Evolutionary conservation across 106 monocot species (phyloP).

Genomic region (Vanilla planifolia): DNA sequence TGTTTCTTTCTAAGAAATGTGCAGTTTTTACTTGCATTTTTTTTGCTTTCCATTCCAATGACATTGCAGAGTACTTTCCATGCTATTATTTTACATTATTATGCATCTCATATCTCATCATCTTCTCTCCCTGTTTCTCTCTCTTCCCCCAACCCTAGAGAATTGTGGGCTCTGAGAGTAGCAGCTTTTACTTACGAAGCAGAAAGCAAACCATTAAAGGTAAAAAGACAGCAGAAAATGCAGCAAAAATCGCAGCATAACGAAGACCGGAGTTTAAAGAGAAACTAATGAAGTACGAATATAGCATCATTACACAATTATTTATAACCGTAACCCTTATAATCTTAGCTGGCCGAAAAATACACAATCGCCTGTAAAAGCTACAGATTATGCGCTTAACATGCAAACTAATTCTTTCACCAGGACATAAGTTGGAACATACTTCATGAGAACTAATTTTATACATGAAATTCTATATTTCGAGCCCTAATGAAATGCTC

Average conservation of each 20-base stretch:
- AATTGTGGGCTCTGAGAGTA: slow-evolving; percentile 13
- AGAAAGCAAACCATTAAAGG: slow-evolving; percentile 39
- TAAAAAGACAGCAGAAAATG: slow-evolving; percentile 19
- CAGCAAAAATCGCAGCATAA: slow-evolving; percentile 12
- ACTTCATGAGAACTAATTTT: too few species aligned
- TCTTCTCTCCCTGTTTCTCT: slow-evolving; percentile 2
- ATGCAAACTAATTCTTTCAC: background rate
- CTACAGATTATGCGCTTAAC: too few species aligned
- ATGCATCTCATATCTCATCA: too few species aligned
- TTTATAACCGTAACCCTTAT: slow-evolving; percentile 4
- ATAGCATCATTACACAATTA: slow-evolving; percentile 58
- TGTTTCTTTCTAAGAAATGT: background rate
- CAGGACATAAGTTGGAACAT: background rate
- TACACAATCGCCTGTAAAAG: background rate
- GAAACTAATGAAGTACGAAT: slow-evolving; percentile 35
- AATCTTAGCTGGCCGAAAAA: slow-evolving; percentile 1
- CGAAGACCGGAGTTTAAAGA: slow-evolving; percentile 7
- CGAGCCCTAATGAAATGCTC: too few species aligned
- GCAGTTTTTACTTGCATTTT: background rate
- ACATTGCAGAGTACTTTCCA: background rate
- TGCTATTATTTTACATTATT: too few species aligned
- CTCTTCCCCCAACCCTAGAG: background rate
- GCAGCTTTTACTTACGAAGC: slow-evolving; percentile 44
- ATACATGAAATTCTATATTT: too few species aligned
- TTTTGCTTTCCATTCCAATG: background rate